A percentile compares a stretch with the other conserved stretches of the same genome.
Conservation (phyloP, 257 asterid species). For the Forsythia viridissima region DNA sequence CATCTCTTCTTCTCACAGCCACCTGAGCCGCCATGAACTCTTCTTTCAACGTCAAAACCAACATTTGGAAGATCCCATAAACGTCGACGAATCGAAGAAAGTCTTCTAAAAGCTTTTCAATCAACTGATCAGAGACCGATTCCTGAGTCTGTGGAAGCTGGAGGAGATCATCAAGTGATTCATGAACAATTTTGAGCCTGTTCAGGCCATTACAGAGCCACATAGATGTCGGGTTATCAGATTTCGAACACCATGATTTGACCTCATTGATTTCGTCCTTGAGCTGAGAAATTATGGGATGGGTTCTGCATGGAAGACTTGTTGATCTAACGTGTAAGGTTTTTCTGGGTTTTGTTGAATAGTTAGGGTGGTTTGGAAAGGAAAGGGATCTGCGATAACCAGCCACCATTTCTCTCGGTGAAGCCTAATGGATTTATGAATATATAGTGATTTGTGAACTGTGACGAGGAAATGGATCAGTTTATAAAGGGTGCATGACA, state of each 20-base stretch:
- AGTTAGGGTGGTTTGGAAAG: conserved; percentile 55
- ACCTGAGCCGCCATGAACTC: conserved; percentile 61
- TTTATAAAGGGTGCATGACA: conserved; percentile 19
- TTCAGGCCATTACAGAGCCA: conserved; percentile 65
- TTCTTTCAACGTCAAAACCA: conserved; percentile 56
- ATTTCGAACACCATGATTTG: conserved; percentile 38
- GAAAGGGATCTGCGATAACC: conserved; percentile 79
- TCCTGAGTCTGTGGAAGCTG: conserved; percentile 81
- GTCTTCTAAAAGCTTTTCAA: conserved; percentile 75
- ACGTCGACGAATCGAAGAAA: conserved; percentile 69
- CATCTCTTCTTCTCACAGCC: conserved; percentile 59
- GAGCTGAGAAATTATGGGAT: conserved; percentile 73
- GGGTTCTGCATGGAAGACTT: conserved; percentile 81
- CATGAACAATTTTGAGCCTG: conserved; percentile 62
- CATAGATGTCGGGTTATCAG: conserved; percentile 35
- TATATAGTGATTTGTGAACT: conserved; percentile 3
- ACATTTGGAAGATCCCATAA: conserved; percentile 66
- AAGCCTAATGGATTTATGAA: background rate
- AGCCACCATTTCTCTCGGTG: conserved; percentile 57
- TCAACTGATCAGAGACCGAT: conserved; percentile 33
- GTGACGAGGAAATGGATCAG: conserved; percentile 1
- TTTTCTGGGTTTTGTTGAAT: conserved; percentile 37
- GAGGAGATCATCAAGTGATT: conserved; percentile 78
- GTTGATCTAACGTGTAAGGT: conserved; percentile 67
- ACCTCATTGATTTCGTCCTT: conserved; percentile 48